Conservation (phyloP, 257 asterid genomes). For the Mentha longifolia region DNA sequence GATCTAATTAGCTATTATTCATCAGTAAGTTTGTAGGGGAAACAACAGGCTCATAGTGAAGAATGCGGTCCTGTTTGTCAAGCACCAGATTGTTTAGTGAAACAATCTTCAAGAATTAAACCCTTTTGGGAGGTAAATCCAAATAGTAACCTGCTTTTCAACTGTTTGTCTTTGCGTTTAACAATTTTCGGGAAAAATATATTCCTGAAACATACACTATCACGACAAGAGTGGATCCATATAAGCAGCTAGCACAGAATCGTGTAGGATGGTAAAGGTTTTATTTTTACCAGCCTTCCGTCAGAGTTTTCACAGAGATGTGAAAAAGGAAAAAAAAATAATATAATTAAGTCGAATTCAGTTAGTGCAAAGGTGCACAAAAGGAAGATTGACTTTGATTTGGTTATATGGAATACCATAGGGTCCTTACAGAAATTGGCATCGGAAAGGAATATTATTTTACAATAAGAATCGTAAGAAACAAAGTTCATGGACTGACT, state of each 20-base stretch:
- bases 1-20: background rate
- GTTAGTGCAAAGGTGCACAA: background rate
- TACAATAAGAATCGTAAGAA: background rate
- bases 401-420: background rate
- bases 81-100: background rate
- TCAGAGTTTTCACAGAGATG: background rate
- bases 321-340: background rate
- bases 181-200: background rate
- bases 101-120: conserved; percentile 2
- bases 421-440: background rate
- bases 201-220: background rate
- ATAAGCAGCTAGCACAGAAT: background rate
- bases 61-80: background rate
- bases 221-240: background rate
- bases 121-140: background rate
- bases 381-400: background rate
- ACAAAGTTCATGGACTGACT: background rate
- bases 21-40: background rate
- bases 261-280: background rate
- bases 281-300: background rate
- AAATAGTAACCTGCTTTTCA: background rate
- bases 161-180: background rate
- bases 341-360: background rate
- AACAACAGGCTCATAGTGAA: background rate
- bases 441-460: background rate